Evolutionary conservation across 306 rosid species (phyloP), one percentile per base, ranked within the genome.

Genomic region (Albizia julibrissin): DNA sequence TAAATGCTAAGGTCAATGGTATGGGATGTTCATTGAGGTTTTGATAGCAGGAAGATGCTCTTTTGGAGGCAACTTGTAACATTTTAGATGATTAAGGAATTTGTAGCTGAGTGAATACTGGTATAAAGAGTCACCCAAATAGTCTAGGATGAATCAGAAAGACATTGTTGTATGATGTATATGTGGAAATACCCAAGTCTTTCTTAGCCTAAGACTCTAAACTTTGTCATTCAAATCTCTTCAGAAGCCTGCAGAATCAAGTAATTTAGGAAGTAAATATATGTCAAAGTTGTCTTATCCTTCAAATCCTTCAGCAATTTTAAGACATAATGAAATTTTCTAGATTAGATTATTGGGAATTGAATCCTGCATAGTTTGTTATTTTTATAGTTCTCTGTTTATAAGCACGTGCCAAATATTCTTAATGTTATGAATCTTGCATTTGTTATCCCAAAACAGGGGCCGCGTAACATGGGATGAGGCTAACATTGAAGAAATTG

Each of bases 381-480:
- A 13, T 71, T 26, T 43, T 43, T 26, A 1, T 6, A 44, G 58
- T 44, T 71, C 26, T 71, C 39, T 46, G 50, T 72, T 26, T 72
- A 72, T 46, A 46, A 46, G 61, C 40, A 72, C 18, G 19, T 34
- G 19, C 22, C 21, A 42, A 16, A 22, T 44, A 31, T 31, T 83
- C 19, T 59, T 62, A 72, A n/a, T 79, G 79, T 70, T 52, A 47
- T 54, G 67, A 62, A 69, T 70, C 26, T 77, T 84, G 74, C 37
- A 44, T 61, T 87, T 47, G 61, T 79, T 31, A 56, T 80, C 43
- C 5, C 78, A 52, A 78, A 72, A 73, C 87, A 89, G 90, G 81
- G 88, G 86, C 61, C 86, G 27, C 75, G 89, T 87, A 62, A 89
- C 75, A 83, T 87, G 90, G 90, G 80, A 87, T 80, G 92, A 87